Evolutionary conservation across 495 filamentous ascomycete species (phyloP), one percentile per base, ranked within the genome.

Genomic region (Tuber microsphaerosporum): DNA sequence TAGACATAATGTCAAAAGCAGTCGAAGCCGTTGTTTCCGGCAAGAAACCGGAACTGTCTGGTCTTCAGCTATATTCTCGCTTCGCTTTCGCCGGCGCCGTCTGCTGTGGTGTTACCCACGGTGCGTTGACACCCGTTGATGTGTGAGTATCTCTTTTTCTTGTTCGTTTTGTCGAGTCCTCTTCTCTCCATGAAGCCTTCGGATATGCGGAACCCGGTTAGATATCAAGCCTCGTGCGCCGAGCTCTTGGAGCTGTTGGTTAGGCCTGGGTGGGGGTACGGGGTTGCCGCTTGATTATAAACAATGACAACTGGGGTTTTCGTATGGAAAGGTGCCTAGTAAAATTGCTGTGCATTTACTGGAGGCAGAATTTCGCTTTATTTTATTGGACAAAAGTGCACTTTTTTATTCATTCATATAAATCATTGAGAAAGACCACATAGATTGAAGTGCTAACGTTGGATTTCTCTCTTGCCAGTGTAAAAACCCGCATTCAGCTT

Each of bases 71-170:
- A 74, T 93, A 93, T 87, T 89, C 91, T 76, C 86, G 93, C 84
- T 97, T 97, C 87, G 93, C 94, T 84, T 91, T 97, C 82, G 93
- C 94, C 77, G 94, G 93, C 84, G 94, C 93, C 79, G 87, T 96
- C 86, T 97, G 94, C 90, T 97, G 94, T 85, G 92, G 92, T 82
- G 87, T 97, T 86, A 97, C 94, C 81, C 94, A 97, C 88, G 94
- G 94, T 82, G 90, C 88, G 82, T 88, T 97, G 84, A 97, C 94
- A 74, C 94, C 94, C 81, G 92, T 97, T 83, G 94, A 97, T 91
- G 94, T 97, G 94, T 97, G 93, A 87, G 94, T 91, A 39, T 61
- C 26, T 75, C 51, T 70, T 75, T 45, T 73, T 69, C 43, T 71
- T 48, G 39, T 72, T 31, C 0, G 42, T 68, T 26, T 70, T 75